Base-by-base conservation (phyloP, 2,329 filamentous ascomycete genomes). In the Pyrenophora teres region DNA sequence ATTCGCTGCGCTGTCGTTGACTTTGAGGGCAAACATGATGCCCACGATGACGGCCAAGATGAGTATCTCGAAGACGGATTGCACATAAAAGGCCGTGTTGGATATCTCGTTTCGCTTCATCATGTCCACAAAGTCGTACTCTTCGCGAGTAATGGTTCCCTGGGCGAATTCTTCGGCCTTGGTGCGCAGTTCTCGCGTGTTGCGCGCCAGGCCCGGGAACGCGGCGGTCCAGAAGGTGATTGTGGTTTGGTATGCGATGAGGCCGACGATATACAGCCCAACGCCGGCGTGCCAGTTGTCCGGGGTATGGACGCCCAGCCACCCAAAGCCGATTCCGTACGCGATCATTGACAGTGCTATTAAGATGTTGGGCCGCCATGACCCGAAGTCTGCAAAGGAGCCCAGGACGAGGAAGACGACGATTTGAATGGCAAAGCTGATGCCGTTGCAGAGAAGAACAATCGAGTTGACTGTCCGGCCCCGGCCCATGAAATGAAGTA, bases 181-280 rank as follows among this genome's bases (percentile, higher is more conserved):
- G 46, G 78, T 78, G 21, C 82, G 74, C 63, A 85, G 72, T 19
- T 80, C 74, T 1, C 68, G 62, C 0, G 80, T 82, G 57, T 85
- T 84, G 6, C 82, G 70, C 4, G 83, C 81, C 6, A 86, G 71
- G 0, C 81, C 77, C 3, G 83, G 82, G 50, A 85, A 85, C 0
- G 86, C 84, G 0, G 86, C 68, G 2, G 84, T 87, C 84, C 85
- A 88, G 67, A 87, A 88, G 0, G 86, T 88, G 41, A 88, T 74
- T 0, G 83, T 86, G 2, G 86, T 81, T 69, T 88, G 85, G 60
- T 88, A 88, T 1, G 81, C 81, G 56, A 89, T 85, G 36, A 88
- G 68, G 2, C 85, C 86, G 13, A 87, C 80, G 48, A 88, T 85
- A 66, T 89, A 89, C 3, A 89, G 68, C 0, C 80, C 86, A 0